Percentiles rank a stretch among this genome's conserved stretches.
phyloP scores from a whole-genome alignment of 2,329 filamentous ascomycete species.

The Alternaria ventricosa region DNA sequence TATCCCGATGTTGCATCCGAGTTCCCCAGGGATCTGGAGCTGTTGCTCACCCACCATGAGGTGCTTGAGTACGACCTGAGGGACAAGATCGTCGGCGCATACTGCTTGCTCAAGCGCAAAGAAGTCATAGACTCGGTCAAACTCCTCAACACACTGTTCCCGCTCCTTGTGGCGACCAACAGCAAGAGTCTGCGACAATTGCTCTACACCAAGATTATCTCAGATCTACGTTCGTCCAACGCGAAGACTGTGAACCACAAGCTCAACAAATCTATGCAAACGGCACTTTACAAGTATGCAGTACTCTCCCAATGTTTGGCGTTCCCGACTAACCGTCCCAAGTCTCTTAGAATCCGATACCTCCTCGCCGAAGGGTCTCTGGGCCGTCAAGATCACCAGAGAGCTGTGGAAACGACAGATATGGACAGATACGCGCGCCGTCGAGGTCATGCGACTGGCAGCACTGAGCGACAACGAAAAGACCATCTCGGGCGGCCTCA shows the following conservation, averaged over 20 bases:
- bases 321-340: neutral
- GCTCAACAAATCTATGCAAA: conserved; percentile 91
- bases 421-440: conserved; percentile 92
- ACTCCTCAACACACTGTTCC: conserved; percentile 90
- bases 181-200: conserved; percentile 87
- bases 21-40: conserved; percentile 80
- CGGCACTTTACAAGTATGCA: conserved; percentile 78
- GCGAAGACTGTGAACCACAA: conserved; percentile 87
- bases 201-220: conserved; percentile 89
- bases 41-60: conserved; percentile 82
- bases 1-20: conserved; percentile 80
- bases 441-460: conserved; percentile 98
- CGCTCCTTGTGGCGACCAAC: conserved; percentile 87
- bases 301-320: neutral
- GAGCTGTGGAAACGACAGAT: conserved; percentile 97
- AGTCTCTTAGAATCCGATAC: conserved; percentile 81
- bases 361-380: conserved; percentile 83
- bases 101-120: conserved; percentile 88
- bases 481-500: conserved; percentile 82
- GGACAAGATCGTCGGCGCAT: conserved; percentile 75
- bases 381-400: conserved; percentile 93
- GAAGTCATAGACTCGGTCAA: conserved; percentile 84
- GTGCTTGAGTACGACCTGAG: conserved; percentile 82
- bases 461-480: conserved; percentile 90
- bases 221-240: conserved; percentile 87